A percentile compares a stretch with the other conserved stretches of the same genome.
Conservation (phyloP, 306 rosid species). For the Prinsepia uniflora region DNA sequence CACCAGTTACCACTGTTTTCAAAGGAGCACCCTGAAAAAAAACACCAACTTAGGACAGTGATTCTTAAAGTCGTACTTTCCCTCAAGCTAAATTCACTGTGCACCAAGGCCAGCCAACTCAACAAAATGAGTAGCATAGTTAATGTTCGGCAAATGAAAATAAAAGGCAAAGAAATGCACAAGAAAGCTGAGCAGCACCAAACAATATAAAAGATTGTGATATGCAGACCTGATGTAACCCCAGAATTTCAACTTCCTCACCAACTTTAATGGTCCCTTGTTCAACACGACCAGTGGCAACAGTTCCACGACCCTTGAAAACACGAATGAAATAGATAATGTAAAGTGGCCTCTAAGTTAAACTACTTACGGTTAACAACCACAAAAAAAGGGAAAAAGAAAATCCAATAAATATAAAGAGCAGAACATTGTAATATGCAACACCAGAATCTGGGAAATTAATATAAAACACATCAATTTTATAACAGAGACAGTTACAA, state of each 20-base stretch:
- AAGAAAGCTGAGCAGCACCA: conserved; percentile 3
- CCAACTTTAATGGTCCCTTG: conserved; percentile 90
- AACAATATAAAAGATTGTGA: neutral
- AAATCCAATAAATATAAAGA: conserved; percentile 2
- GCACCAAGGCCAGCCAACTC: neutral
- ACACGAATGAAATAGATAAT: conserved; percentile 16
- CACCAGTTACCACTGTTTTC: conserved; percentile 93
- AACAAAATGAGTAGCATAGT: conserved; percentile 4
- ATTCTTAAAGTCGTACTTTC: conserved; percentile 6
- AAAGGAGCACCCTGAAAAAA: conserved; percentile 63
- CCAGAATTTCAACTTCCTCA: conserved; percentile 93
- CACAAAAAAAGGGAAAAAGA: neutral
- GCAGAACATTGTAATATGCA: conserved; percentile 1
- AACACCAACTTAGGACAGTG: conserved; percentile 23
- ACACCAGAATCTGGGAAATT: conserved; percentile 3
- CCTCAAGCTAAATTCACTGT: neutral
- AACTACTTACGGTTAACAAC: neutral
- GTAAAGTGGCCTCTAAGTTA: neutral
- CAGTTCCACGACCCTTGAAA: conserved; percentile 95
- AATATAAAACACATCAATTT: neutral
- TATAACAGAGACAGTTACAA: neutral
- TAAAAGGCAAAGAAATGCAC: neutral
- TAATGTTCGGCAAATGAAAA: conserved; percentile 16
- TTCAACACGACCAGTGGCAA: conserved; percentile 95
- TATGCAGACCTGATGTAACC: conserved; percentile 69